Evolutionary conservation across 2,329 filamentous ascomycete genomes (phyloP).

Genomic region (Aspergillus aculeatinus): DNA sequence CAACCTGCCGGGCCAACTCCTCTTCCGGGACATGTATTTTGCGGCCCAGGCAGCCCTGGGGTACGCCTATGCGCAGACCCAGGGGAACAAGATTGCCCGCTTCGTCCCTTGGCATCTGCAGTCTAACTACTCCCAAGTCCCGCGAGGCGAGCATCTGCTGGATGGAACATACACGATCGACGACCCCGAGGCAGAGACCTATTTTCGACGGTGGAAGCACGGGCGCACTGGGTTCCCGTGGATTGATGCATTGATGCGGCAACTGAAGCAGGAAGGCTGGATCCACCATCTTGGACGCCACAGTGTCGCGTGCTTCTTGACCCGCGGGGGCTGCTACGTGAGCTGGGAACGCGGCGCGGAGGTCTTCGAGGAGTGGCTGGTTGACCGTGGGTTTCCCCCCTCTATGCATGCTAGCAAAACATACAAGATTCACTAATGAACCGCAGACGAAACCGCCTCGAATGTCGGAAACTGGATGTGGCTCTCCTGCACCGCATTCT

Average conservation of each 20-base stretch:
- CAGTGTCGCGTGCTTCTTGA: constrained; percentile 78
- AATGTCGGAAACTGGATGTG: constrained; percentile 40
- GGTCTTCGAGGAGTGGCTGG: constrained; percentile 72
- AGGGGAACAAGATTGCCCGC: constrained; percentile 65
- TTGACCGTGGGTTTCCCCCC: constrained; percentile 54
- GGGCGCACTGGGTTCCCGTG: constrained; percentile 75
- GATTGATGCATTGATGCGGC: constrained; percentile 79
- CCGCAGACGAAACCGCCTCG: constrained; percentile 26
- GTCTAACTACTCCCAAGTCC: constrained; percentile 48
- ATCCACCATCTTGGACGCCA: constrained; percentile 77
- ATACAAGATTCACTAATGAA: not conserved
- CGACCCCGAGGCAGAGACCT: constrained; percentile 59
- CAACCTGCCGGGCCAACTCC: constrained; percentile 69
- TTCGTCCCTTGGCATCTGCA: constrained; percentile 79
- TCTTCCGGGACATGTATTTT: constrained; percentile 84
- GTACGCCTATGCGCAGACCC: constrained; percentile 61
- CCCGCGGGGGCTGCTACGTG: constrained; percentile 73
- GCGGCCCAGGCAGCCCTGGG: constrained; percentile 70
- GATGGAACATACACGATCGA: constrained; percentile 56
- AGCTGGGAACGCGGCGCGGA: constrained; percentile 77
- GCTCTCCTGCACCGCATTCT: constrained; percentile 74
- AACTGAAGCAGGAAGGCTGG: constrained; percentile 70
- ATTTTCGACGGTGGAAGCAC: constrained; percentile 67
- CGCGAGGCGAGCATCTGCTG: constrained; percentile 44
- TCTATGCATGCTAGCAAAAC: not conserved